Evolutionary conservation across 495 filamentous ascomycete species (phyloP), one percentile per base, ranked within the genome.

Genomic region (Penicillium cinerascens): DNA sequence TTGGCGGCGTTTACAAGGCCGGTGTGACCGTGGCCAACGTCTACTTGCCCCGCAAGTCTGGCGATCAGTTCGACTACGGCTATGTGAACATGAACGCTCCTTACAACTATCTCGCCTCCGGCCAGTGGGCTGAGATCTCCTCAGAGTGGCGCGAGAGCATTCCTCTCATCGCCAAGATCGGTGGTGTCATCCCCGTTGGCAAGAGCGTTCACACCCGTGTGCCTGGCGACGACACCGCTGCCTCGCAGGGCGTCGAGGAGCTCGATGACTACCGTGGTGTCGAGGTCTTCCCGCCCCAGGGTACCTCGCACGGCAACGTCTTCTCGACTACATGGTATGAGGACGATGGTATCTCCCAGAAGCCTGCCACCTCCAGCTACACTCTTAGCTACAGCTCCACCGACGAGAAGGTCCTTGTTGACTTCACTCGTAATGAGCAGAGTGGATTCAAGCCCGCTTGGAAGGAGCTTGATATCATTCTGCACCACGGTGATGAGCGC

Each of bases 1-100:
- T 88, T 20, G 81, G 81, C 5, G 83, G 85, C 16, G 82, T 88
- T 6, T 87, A 85, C 61, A 74, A 84, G 59, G 69, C 81, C 1
- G 82, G 79, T 9, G 65, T 74, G 17, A 72, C 59, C 21, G 70
- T 57, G 21, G 79, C 78, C 4, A 74, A 72, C 17, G 64, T 88
- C 18, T 88, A 88, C 51, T 78, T 88, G 0, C 85, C 85, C 1
- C 66, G 72, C 4, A 78, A 74, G 56, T 54, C 54, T 1, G 64
- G 57, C 11, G 50, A 54, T 5, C 52, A 37, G 18, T 71, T 74
- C 26, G 77, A 82, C 49, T 70, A 73, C 17, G 83, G 84, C 21
- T 88, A 77, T 58, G 61, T 86, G 25, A 86, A 87, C 60, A 69
- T 82, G 48, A 82, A 84, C 47, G 71, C 74, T 2, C 82, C 85